Base-by-base conservation (phyloP, 768 basidiomycete species). In the Leccinum sublutescens region DNA sequence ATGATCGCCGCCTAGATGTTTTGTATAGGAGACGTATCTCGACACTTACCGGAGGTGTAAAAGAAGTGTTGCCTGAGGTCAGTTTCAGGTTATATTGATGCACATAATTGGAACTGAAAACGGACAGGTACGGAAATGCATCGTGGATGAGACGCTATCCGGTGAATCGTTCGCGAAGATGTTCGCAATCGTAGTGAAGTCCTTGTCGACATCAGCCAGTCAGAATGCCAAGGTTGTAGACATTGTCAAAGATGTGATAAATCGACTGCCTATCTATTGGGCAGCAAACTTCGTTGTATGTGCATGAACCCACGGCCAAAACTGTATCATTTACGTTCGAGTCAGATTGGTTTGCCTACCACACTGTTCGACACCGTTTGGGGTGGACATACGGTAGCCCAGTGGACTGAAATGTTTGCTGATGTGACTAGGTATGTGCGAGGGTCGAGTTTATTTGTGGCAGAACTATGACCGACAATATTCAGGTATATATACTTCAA, bases 221-320 rank as follows among this genome's bases (percentile, higher is more conserved):
- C 6, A 11, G 9, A 7, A 52, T 9, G 54, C 47, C 48, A 72
- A 62, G 33, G 76, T 71, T 52, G 68, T 90, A n/a, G 86, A 91
- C 66, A 78, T 91, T 45, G 81, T 90, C 7, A 76, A 76, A 48
- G 85, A 91, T 63, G 87, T 91, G 14, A 80, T 88, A 66, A 87
- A 90, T 61, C 67, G 79, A 25, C 60, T 87, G 43, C 83, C 88
- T 0, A 70, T 87, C 6, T 77, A 82, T 58, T 91, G 86, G 86
- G 76, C 86, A 29, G 79, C 80, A 11, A 75, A 80, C 34, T 67
- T 82, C 54, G 73, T 88, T 56, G 88, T 89, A 59, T 63, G 86
- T 62, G 2, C 8, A 8, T n/a, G 34, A 5, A 15, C 36, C 34
- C 47, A 21, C 33, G 4, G 5, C 33, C 21, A 11, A 23, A 29